Base-by-base conservation (phyloP, 2,329 filamentous ascomycete genomes). In the Hypoxylon sp. region DNA sequence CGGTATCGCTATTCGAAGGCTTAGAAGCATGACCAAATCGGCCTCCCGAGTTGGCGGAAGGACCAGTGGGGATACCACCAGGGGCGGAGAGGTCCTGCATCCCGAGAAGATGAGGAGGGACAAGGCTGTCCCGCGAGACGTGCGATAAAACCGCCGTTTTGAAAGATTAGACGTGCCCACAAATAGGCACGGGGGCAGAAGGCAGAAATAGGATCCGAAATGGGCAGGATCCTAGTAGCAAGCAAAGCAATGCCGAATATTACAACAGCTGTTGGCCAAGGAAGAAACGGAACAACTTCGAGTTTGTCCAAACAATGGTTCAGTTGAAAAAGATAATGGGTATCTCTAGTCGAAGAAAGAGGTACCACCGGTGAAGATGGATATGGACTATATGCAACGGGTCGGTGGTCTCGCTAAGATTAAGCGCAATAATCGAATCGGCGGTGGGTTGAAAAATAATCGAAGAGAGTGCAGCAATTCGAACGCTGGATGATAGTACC, bases 31-130 rank as follows among this genome's bases (percentile, higher is more conserved):
- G 89, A 73, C 90, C 89, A 75, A 91, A 91, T 82, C 88, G 92
- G 79, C 79, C 85, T 75, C 77, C 84, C 75, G 81, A 83, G 77
- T 81, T 85, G 77, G 79, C 82, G 78, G 83, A 87, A 73, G 84
- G 86, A 77, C 83, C 88, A 62, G 86, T 84, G 73, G 87, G 87
- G 75, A 83, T 86, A 72, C 88, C 85, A 73, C 87, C 85, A 73
- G 87, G 84, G 73, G 86, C 85, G 76, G 92, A 90, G 82, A 93
- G 89, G 82, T 93, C 92, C 88, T 97, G 94, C 94, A 98, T 98
- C 82, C 89, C 90, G 84, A 95, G 89, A 79, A 93, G 86, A 85
- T 94, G 91, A 86, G 91, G 91, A 83, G 91, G 93, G 90, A 93
- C 90, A 85, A 93, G 88, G 81, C 86, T 91, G 92, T 95, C 93